phyloP scores from a whole-genome alignment of 768 basidiomycete genomes.

The Boletus insuetus region DNA sequence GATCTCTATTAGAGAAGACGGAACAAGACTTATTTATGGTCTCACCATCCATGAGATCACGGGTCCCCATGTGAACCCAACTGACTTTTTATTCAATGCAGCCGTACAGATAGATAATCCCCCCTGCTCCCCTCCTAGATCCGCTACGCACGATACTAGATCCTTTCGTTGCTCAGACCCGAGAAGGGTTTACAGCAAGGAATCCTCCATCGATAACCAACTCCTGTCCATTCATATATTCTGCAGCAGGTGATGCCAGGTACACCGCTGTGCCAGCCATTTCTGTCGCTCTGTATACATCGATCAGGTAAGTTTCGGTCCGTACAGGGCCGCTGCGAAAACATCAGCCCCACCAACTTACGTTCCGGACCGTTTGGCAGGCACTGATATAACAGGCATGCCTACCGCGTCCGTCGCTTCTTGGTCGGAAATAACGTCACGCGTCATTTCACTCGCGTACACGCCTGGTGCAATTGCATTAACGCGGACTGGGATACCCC shows the following conservation, averaged over 20 bases:
- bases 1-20: not conserved
- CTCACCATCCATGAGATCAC: not conserved
- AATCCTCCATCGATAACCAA: constrained; percentile 76
- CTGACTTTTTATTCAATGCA: not conserved
- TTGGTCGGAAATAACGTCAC: constrained; percentile 43
- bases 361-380: constrained; percentile 63
- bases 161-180: constrained; percentile 24
- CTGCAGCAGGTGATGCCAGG: constrained; percentile 69
- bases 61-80: not conserved
- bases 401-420: constrained; percentile 51
- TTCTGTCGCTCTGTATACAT: constrained; percentile 53
- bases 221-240: constrained; percentile 77
- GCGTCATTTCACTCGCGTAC: constrained; percentile 75
- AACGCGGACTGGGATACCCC: constrained; percentile 65
- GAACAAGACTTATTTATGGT: not conserved
- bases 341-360: constrained; percentile 37
- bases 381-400: constrained; percentile 59
- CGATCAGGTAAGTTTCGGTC: constrained; percentile 1
- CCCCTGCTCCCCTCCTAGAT: not conserved
- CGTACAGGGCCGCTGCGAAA: not conserved
- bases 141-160: too few species aligned
- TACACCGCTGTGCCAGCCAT: constrained; percentile 78
- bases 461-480: constrained; percentile 76
- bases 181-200: constrained; percentile 67
- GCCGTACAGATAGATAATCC: not conserved